phyloP scores from a whole-genome alignment of 2,329 filamentous ascomycete species.

The Apiospora saccharicola region DNA sequence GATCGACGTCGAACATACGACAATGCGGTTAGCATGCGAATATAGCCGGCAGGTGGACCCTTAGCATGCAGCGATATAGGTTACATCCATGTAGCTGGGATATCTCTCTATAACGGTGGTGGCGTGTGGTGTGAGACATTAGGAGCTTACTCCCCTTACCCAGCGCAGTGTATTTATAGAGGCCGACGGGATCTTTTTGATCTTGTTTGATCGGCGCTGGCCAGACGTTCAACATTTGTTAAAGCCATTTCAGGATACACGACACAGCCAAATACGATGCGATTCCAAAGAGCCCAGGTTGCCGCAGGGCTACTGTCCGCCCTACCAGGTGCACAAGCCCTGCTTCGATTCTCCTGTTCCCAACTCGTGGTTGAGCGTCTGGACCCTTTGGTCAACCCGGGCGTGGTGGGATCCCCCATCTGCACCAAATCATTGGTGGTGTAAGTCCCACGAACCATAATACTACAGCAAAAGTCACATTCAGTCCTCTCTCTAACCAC shows the following conservation, averaged over 20 bases:
- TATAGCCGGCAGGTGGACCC: background rate
- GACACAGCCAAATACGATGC: background rate
- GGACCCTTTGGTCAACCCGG: conserved; percentile 41
- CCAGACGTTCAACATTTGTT: background rate
- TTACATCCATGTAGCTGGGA: background rate
- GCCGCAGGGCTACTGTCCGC: background rate
- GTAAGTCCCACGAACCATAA: background rate
- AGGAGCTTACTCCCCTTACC: background rate
- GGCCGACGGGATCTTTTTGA: too few relatives aligned
- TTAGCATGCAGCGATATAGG: background rate
- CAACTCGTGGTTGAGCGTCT: conserved; percentile 45
- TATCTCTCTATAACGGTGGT: background rate
- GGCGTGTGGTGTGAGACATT: background rate
- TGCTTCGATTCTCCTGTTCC: conserved; percentile 47
- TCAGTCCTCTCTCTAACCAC: background rate
- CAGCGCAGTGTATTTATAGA: background rate
- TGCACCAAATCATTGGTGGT: conserved; percentile 44
- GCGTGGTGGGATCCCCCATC: conserved; percentile 41
- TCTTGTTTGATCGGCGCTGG: background rate
- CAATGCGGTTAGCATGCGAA: conserved; percentile 6
- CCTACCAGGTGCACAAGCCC: background rate
- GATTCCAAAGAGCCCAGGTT: background rate
- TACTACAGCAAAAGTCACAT: background rate
- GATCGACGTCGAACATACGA: background rate
- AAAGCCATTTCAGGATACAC: background rate